Conservation (phyloP, 179 eudicot genomes). For the Beta corolliflora region DNA sequence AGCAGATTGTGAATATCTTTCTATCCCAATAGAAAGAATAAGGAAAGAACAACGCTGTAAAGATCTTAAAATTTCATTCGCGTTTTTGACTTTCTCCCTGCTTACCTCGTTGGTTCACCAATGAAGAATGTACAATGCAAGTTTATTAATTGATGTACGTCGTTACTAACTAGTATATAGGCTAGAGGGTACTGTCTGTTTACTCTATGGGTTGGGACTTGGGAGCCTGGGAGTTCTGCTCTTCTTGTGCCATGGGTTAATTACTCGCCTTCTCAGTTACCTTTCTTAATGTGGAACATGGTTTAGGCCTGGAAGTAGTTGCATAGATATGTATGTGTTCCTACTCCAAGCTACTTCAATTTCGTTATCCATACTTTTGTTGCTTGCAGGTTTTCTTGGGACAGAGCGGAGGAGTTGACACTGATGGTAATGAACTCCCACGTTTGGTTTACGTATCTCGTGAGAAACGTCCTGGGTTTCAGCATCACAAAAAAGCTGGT, state of each 20-base stretch:
- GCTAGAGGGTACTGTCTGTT: background rate
- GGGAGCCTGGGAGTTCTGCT: background rate
- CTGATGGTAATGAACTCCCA: conserved; percentile 72
- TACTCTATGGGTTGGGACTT: background rate
- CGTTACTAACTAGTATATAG: background rate
- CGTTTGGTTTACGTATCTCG: conserved; percentile 72
- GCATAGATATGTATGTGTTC: background rate
- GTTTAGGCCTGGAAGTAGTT: background rate
- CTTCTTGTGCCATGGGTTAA: background rate
- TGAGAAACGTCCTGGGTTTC: conserved; percentile 75
- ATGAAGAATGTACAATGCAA: background rate
- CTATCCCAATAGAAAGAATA: background rate
- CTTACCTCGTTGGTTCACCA: background rate
- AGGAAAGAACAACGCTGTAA: background rate
- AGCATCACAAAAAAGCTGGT: conserved; percentile 80
- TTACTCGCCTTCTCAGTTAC: background rate
- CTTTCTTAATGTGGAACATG: background rate
- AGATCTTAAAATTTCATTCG: background rate
- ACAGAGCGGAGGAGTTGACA: conserved; percentile 65
- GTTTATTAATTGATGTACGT: background rate
- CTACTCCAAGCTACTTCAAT: conserved; percentile 3
- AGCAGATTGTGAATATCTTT: background rate
- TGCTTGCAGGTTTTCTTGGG: conserved; percentile 61
- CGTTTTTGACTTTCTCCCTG: background rate
- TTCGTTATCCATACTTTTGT: conserved; percentile 17